Evolutionary conservation across 1,284 basidiomycete species (phyloP), one percentile per base, ranked within the genome.

Genomic region (Cutaneotrichosporon cutaneum): DNA sequence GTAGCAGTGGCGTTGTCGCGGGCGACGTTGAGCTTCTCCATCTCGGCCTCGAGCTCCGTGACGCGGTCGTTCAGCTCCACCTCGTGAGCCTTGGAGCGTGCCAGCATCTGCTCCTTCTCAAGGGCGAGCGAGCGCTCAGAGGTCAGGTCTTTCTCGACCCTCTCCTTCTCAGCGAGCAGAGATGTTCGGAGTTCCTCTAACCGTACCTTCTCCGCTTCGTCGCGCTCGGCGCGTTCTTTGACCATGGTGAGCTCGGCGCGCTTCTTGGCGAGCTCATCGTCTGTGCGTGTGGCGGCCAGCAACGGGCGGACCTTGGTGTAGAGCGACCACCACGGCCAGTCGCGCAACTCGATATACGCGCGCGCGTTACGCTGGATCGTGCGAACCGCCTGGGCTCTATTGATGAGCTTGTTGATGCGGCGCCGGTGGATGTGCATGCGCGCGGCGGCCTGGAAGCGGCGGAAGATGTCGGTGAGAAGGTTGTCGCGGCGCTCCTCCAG

Each of bases 321-420:
- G 18, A 99, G 84, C 68, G 94, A 90, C 96, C 96, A 99, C 96
- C 96, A 99, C 1, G 96, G 94, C 96, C 95, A 99, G 62, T 95
- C 91, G 54, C 88, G 84, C 14, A 97, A 83, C 60, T 92, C 87
- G 26, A 88, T 88, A 73, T 99, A 99, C 14, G 97, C 85, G 13
- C 92, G 83, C 2, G 95, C 95, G 75, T 99, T 99, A 36, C 89
- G 85, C 77, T 98, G 95, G 63, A 99, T 94, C 0, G 90, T 94
- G 52, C 90, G 85, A 44, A 95, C 88, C 2, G 96, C 94, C 35
- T 90, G 85, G 2, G 94, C 92, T 39, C 95, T 88, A 73, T 98
- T 95, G 63, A 99, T 83, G 54, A 96, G 86, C 83, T 98, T 99
- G 83, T 90, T 91, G 82, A 96, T 93, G 75, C 94, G 90, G 56